Evolutionary conservation across 345 rosid genomes (phyloP).

Genomic region (Citrus glauca): DNA sequence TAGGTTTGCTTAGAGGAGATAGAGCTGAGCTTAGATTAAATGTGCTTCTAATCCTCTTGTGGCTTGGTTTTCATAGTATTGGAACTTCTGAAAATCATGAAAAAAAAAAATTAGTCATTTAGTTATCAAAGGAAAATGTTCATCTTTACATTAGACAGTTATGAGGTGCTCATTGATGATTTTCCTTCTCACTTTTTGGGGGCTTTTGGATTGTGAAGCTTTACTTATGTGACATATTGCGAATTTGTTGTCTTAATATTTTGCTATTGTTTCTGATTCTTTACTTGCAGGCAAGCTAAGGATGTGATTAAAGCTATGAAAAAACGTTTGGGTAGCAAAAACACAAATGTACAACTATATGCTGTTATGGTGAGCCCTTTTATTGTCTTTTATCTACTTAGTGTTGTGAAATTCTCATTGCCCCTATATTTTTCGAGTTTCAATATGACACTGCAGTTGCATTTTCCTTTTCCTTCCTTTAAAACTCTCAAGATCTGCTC

Average conservation of each 20-base stretch:
- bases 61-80: background rate
- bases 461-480: background rate
- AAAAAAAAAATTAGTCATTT: background rate
- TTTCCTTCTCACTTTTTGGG: background rate
- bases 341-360: slow-evolving; percentile 60
- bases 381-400: background rate
- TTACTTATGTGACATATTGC: background rate
- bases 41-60: background rate
- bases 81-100: background rate
- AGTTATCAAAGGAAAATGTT: background rate
- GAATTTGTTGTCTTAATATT: background rate
- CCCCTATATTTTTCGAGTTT: background rate
- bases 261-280: slow-evolving; percentile 6
- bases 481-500: background rate
- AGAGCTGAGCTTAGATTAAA: background rate
- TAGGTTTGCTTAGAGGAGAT: background rate
- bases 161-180: background rate
- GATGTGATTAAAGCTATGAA: slow-evolving; percentile 86
- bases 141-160: background rate
- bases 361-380: slow-evolving; percentile 66
- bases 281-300: slow-evolving; percentile 61
- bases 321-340: slow-evolving; percentile 76
- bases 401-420: background rate
- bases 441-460: background rate
- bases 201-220: background rate